Percentiles rank a stretch among this genome's conserved stretches.
Evolutionary conservation across 164 flowering plant genomes (phyloP).

Genomic region (Piper longum): DNA sequence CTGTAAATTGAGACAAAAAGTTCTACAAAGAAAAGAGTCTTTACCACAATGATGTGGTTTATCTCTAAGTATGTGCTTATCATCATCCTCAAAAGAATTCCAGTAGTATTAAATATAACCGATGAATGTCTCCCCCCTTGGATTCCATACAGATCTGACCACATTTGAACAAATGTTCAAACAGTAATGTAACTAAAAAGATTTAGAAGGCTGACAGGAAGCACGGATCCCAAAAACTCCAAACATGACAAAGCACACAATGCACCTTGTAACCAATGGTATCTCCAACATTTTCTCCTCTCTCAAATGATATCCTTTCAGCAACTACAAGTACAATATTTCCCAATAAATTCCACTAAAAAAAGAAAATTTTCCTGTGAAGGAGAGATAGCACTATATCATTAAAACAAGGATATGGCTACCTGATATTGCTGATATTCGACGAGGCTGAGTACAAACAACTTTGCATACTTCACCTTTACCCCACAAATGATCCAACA

Average conservation of each 20-base stretch:
- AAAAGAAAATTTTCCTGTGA: not conserved
- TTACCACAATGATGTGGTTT: slow-evolving; percentile 92
- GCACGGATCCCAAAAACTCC: not conserved
- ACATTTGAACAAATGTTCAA: not conserved
- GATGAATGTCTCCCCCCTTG: slow-evolving; percentile 85
- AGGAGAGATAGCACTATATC: not conserved
- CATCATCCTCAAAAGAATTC: slow-evolving; percentile 65
- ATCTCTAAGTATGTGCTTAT: slow-evolving; percentile 41
- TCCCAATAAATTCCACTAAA: too few species aligned
- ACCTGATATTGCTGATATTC: slow-evolving; percentile 93
- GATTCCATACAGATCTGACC: slow-evolving; percentile 76
- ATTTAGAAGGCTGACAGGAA: not conserved
- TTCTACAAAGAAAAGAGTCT: not conserved
- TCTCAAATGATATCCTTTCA: slow-evolving; percentile 80
- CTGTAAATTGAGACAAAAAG: not conserved
- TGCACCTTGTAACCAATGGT: slow-evolving; percentile 89
- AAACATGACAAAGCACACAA: not conserved
- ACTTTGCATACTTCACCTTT: slow-evolving; percentile 73
- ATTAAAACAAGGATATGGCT: not conserved
- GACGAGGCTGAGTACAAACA: slow-evolving; percentile 90
- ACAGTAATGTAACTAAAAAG: not conserved
- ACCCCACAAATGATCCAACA: slow-evolving; percentile 77
- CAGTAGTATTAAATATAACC: slow-evolving; percentile 87
- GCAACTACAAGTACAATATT: slow-evolving; percentile 40
- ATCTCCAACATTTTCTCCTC: slow-evolving; percentile 80